These are phyloP conservation scores for Pichia norvegensis DNA, from an alignment of 1,139 yeast species.

Conservation along the genomic window DNA sequence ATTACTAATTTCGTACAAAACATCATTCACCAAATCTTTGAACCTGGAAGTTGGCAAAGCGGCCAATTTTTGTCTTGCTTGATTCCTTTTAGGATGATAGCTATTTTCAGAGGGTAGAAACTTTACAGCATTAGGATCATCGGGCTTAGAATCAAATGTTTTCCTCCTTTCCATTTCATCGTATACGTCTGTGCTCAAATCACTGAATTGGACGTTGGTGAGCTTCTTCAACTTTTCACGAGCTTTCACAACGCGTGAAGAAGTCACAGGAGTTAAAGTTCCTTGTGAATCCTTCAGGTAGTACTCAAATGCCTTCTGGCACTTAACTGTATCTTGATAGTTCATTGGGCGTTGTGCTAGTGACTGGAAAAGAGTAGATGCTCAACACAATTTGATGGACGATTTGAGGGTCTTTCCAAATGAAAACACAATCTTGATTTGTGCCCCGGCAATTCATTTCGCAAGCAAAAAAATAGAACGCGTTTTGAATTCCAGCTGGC, in stretches of 20 bases:
- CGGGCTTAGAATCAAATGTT: constrained; percentile 36
- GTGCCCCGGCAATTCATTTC: neutral
- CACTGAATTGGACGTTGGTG: constrained; percentile 78
- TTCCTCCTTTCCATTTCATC: constrained; percentile 76
- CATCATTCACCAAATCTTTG: constrained; percentile 86
- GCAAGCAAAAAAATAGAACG: neutral
- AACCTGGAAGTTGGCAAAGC: constrained; percentile 76
- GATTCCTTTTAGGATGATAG: constrained; percentile 91
- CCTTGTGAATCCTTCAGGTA: constrained; percentile 49
- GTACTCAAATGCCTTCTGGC: constrained; percentile 41
- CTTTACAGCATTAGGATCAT: constrained; percentile 39
- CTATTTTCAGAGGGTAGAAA: constrained; percentile 60
- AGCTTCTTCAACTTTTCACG: constrained; percentile 77
- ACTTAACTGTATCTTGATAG: neutral
- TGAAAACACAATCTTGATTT: neutral
- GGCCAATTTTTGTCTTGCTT: constrained; percentile 88
- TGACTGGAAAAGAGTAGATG: neutral
- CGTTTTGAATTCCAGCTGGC: too few relatives aligned
- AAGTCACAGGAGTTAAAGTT: constrained; percentile 35
- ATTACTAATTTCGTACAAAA: constrained; percentile 77
- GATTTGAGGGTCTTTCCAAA: neutral
- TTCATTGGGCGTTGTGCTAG: constrained; percentile 2
- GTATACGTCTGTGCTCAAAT: constrained; percentile 85
- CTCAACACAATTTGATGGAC: neutral
- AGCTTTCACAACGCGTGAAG: constrained; percentile 66